Percentiles rank a stretch among this genome's conserved stretches.
Conservation (phyloP, 192 early-diverging fungal species). For the Coemansia javaensis region DNA sequence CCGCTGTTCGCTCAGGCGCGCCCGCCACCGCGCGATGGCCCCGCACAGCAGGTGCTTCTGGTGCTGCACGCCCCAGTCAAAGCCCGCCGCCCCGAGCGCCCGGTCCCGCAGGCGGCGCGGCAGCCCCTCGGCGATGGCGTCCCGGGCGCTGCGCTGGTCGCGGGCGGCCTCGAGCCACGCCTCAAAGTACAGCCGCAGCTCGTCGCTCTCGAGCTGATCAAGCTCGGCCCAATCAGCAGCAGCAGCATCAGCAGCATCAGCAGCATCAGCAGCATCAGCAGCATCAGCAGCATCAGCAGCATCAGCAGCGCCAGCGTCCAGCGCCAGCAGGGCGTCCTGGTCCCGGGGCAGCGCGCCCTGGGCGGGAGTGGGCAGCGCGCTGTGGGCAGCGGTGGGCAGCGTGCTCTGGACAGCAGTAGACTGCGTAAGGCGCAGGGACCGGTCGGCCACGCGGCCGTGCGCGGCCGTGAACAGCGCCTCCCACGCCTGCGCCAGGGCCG, state of each 20-base stretch:
- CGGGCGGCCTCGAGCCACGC: conserved; percentile 15
- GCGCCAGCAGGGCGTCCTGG: not conserved
- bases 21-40: conserved; percentile 1
- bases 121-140: not conserved
- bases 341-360: not conserved
- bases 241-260: no score
- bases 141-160: conserved; percentile 4
- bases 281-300: no score
- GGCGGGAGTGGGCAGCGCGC: not conserved
- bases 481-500: conserved; percentile 10
- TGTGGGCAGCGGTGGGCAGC: no score
- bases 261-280: no score
- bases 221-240: no score
- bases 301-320: not conserved
- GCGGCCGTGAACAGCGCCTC: not conserved
- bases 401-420: no score
- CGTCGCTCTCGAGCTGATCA: not conserved
- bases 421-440: not conserved
- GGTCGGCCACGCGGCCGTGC: not conserved
- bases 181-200: conserved; percentile 7
- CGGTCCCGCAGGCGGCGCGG: conserved; percentile 1
- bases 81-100: not conserved
- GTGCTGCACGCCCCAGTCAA: conserved; percentile 22
- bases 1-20: not conserved
- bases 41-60: conserved; percentile 2